Evolutionary conservation across 371 early-diverging fungal species (phyloP), one percentile per base, ranked within the genome.

Genomic region (Sanchytrium tribonematis): DNA sequence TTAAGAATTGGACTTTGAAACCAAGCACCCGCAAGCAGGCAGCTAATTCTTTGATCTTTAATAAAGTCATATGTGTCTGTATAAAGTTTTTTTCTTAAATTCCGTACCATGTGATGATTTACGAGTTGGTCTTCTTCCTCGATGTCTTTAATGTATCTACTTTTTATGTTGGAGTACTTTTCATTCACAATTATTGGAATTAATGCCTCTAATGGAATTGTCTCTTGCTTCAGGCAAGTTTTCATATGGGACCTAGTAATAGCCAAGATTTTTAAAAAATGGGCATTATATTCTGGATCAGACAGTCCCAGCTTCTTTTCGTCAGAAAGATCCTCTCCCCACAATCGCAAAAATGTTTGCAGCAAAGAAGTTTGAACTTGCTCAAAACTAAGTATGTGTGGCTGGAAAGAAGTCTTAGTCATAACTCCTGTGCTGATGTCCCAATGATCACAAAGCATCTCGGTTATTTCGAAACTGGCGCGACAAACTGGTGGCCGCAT

Each of bases 21-120:
- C 86, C 86, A 88, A 1, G 83, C 84, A n/a, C 88, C 88, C 66
- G 74, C 72, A 29, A 83, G 68, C 31, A 88, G 71, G 71, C 85
- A 84, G 32, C 76, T 79, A 29, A 88, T 80, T 16, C 86, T 75
- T 71, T 88, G 88, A 30, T 83, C 78, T 71, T 84, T 84, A 28
- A 88, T 77, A 66, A 84, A 83, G 69, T 85, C 83, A 66, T 83
- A 85, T n/a, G 82, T 82, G 71, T 85, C 80, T 69, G 78, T 78
- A 68, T 84, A 83, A 27, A 85, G 71, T 12, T 81, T 74, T 2
- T 81, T 77, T 29, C 86, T 82, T 1, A 88, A 73, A 71, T 82
- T 80, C 29, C 88, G 68, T 76, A 86, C 86, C 82, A 76, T 12
- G 86, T 82, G 30, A 85, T 82, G 70, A 79, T 78, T 70, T 82